Conservation (phyloP, 2,329 filamentous ascomycete species). For the Stromatinia cepivora region DNA sequence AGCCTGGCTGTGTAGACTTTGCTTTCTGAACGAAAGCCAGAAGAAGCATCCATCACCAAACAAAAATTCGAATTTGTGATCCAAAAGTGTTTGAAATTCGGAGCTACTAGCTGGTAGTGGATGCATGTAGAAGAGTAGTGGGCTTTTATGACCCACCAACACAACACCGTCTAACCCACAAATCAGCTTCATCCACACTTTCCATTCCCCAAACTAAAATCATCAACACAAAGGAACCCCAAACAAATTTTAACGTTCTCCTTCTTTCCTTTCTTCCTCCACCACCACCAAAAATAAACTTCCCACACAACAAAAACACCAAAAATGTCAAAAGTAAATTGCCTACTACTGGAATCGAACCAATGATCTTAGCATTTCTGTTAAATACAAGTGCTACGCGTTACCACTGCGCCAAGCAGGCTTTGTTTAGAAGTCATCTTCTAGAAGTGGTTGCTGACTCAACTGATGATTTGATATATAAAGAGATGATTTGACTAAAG, state of each 20-base stretch:
- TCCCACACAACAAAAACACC: accelerated
- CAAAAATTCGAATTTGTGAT: not conserved
- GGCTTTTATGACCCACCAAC: not conserved
- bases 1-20: not conserved
- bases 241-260: not conserved
- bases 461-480: not conserved
- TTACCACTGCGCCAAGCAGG: slow-evolving; percentile 22
- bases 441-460: not conserved
- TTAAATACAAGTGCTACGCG: slow-evolving; percentile 15
- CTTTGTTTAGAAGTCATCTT: slow-evolving; percentile 4
- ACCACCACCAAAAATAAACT: not conserved
- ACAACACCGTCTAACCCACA: not conserved
- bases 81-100: not conserved
- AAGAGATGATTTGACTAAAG: not conserved
- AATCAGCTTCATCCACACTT: not conserved
- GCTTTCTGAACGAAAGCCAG: not conserved
- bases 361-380: slow-evolving; percentile 19
- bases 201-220: not conserved
- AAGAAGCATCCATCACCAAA: not conserved
- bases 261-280: not conserved
- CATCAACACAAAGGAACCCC: too few species aligned
- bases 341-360: slow-evolving; percentile 22
- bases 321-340: accelerated
- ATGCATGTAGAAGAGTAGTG: not conserved
- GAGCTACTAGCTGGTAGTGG: not conserved